Evolutionary conservation across 352 stramenopile species (phyloP).

Genomic region (Phytophthora tentaculata): DNA sequence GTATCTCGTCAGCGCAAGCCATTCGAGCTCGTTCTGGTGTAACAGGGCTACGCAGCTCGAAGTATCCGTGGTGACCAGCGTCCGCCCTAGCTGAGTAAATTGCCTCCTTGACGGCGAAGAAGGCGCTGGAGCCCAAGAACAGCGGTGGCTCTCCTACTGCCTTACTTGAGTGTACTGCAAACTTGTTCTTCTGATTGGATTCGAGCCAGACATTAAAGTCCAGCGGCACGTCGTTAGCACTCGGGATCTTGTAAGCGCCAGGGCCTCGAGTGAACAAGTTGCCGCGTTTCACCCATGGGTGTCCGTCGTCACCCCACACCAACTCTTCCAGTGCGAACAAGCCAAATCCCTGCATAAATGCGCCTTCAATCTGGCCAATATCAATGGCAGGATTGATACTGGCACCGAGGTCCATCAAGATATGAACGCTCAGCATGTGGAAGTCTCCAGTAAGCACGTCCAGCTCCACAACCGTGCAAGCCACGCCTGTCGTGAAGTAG

Average conservation of each 20-base stretch:
- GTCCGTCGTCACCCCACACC: constrained; percentile 93
- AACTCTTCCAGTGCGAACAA: constrained; percentile 95
- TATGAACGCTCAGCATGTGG: constrained; percentile 80
- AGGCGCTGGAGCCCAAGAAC: constrained; percentile 93
- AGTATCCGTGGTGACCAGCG: constrained; percentile 63
- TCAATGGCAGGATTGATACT: constrained; percentile 98
- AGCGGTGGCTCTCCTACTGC: constrained; percentile 96
- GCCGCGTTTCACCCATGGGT: constrained; percentile 93
- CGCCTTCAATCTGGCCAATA: constrained; percentile 98
- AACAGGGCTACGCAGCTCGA: constrained; percentile 78
- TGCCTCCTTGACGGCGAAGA: constrained; percentile 97
- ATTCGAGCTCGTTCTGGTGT: constrained; percentile 87
- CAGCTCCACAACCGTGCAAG: constrained; percentile 93
- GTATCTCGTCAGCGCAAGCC: constrained; percentile 72
- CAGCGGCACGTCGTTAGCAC: constrained; percentile 95
- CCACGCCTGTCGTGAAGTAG: constrained; percentile 96
- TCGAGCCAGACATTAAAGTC: constrained; percentile 95
- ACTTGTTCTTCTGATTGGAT: constrained; percentile 93
- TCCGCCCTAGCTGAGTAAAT: constrained; percentile 86
- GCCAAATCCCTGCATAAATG: constrained; percentile 97
- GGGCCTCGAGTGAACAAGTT: constrained; percentile 95
- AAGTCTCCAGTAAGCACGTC: constrained; percentile 96
- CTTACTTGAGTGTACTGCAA: constrained; percentile 96
- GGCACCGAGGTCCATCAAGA: constrained; percentile 93
- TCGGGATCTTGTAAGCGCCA: constrained; percentile 97